A percentile compares a stretch with the other conserved stretches of the same genome.
phyloP scores from a whole-genome alignment of 2,329 filamentous ascomycete species.

The Cladosporium colombiae region DNA sequence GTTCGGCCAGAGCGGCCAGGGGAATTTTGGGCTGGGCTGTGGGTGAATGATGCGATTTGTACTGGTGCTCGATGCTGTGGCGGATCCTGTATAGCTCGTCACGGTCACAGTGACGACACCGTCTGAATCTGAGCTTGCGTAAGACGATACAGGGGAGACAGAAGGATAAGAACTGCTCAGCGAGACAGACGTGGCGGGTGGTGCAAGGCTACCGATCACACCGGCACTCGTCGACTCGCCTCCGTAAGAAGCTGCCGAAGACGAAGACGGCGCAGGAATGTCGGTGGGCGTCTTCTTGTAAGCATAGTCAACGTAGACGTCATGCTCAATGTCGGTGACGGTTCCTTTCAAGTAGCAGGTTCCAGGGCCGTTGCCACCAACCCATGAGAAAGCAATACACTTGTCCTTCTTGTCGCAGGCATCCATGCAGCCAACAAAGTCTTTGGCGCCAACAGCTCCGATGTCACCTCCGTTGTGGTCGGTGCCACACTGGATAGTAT shows the following conservation, averaged over 20 bases:
- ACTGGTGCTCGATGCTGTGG: neutral
- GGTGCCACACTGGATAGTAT: conserved; percentile 25
- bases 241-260: neutral
- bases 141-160: neutral
- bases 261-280: neutral
- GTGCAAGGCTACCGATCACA: neutral
- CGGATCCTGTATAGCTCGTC: neutral
- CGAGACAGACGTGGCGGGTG: neutral
- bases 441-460: conserved; percentile 13
- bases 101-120: neutral
- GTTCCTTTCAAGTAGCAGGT: conserved; percentile 24
- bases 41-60: neutral
- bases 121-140: neutral
- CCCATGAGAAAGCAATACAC: conserved; percentile 28
- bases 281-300: conserved; percentile 13
- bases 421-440: conserved; percentile 29
- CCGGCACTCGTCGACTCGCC: neutral
- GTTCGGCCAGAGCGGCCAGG: neutral
- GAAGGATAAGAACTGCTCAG: neutral
- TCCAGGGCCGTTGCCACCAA: conserved; percentile 24
- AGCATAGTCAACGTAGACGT: conserved; percentile 22
- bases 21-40: neutral
- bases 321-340: conserved; percentile 3
- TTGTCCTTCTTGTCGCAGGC: conserved; percentile 26
- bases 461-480: conserved; percentile 31